These are phyloP conservation scores for Elsinoe arachidis DNA, from an alignment of 2,329 filamentous ascomycete genomes.

Conservation along the genomic window DNA sequence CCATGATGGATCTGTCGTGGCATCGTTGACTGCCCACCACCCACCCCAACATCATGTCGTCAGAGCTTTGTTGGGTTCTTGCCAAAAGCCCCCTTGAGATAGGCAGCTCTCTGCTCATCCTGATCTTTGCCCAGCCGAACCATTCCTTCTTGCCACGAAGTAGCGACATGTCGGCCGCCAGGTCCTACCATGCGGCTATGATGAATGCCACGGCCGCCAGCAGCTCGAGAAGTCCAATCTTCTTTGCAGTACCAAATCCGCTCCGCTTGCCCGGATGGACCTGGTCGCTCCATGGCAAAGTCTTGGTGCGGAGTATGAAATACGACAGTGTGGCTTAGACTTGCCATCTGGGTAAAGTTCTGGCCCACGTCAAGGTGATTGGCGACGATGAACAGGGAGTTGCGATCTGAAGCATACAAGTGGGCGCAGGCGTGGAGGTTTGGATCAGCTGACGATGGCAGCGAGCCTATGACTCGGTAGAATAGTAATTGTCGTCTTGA, in stretches of 20 bases:
- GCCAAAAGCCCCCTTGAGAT: constrained; percentile 1
- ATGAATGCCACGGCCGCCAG: constrained; percentile 38
- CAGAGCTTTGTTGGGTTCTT: constrained; percentile 1
- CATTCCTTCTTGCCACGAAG: constrained; percentile 43
- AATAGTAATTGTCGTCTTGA: constrained; percentile 36
- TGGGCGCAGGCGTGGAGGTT: constrained; percentile 52
- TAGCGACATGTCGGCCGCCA: constrained; percentile 37
- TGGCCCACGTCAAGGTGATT: constrained; percentile 39
- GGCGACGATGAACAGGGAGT: constrained; percentile 45
- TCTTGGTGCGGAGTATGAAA: constrained; percentile 37
- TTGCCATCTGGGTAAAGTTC: constrained; percentile 36
- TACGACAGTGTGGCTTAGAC: constrained; percentile 40
- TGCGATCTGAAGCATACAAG: constrained; percentile 49
- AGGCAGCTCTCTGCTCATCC: constrained; percentile 11
- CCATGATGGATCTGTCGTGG: too few relatives aligned
- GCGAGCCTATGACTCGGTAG: constrained; percentile 37
- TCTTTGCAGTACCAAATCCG: constrained; percentile 44
- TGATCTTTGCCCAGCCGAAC: constrained; percentile 25
- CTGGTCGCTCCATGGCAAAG: constrained; percentile 31
- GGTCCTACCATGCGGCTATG: constrained; percentile 39
- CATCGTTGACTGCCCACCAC: not conserved
- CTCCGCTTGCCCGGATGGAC: constrained; percentile 23
- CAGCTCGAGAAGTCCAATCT: constrained; percentile 37
- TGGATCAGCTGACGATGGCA: constrained; percentile 27
- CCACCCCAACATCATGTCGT: not conserved